phyloP scores from a whole-genome alignment of 208 protist genomes.

The Leishmania major region DNA sequence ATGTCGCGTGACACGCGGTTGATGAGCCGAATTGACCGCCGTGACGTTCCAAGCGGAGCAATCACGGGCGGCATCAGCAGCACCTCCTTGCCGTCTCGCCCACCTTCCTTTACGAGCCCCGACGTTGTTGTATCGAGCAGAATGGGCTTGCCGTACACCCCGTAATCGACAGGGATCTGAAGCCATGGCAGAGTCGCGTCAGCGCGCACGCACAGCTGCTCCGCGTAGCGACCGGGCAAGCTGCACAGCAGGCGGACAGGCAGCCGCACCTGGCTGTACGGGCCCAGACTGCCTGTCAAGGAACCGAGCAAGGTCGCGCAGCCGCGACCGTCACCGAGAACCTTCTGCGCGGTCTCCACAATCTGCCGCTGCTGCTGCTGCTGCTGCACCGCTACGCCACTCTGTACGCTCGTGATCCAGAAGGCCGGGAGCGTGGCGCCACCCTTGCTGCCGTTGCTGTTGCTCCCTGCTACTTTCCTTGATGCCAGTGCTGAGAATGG shows the following conservation, averaged over 20 bases:
- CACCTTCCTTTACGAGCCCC: constrained; percentile 55
- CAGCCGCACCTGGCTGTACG: constrained; percentile 40
- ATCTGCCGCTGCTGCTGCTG: constrained; percentile 45
- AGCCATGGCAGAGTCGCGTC: constrained; percentile 45
- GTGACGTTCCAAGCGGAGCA: constrained; percentile 69
- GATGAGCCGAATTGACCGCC: constrained; percentile 66
- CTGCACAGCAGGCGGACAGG: constrained; percentile 58
- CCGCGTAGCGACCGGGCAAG: constrained; percentile 80
- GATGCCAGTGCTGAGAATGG: constrained; percentile 11
- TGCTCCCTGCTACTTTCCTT: background rate
- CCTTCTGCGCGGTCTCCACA: constrained; percentile 57
- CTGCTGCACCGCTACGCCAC: constrained; percentile 57
- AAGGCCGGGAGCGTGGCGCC: constrained; percentile 35
- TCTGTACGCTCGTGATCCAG: constrained; percentile 69
- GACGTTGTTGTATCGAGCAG: constrained; percentile 82
- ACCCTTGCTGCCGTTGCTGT: background rate
- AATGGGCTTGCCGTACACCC: constrained; percentile 79
- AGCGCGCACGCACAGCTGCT: constrained; percentile 65
- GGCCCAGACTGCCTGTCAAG: constrained; percentile 25
- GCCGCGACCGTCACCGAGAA: constrained; percentile 80
- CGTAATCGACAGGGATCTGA: constrained; percentile 53
- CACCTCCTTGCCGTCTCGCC: constrained; percentile 53
- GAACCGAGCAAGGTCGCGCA: constrained; percentile 45
- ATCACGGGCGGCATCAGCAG: constrained; percentile 90
- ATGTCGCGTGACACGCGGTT: constrained; percentile 90